A percentile compares a stretch with the other conserved stretches of the same genome.
Conservation (phyloP, 1,139 yeast species). For the Kluyveromyces marxianus region DNA sequence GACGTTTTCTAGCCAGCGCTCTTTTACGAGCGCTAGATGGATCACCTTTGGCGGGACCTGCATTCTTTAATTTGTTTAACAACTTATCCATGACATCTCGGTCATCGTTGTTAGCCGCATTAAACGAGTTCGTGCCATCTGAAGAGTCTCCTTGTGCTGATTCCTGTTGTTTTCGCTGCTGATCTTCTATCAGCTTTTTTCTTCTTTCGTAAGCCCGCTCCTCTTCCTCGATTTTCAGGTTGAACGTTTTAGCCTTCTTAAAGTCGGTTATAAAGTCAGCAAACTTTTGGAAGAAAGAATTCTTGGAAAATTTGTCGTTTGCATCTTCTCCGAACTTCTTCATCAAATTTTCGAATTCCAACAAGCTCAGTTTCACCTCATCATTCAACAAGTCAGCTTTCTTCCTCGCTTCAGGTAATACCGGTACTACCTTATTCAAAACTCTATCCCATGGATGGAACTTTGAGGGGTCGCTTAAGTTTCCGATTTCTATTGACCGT, state of each 20-base stretch:
- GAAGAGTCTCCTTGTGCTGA: constrained; percentile 8
- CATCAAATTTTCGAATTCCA: constrained; percentile 66
- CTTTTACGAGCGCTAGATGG: constrained; percentile 75
- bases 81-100: constrained; percentile 66
- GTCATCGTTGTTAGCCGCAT: constrained; percentile 27
- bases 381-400: constrained; percentile 58
- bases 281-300: constrained; percentile 61
- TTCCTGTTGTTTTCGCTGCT: constrained; percentile 25
- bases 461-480: constrained; percentile 63
- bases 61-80: constrained; percentile 64
- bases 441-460: constrained; percentile 71
- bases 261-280: constrained; percentile 58
- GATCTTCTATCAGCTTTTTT: constrained; percentile 49
- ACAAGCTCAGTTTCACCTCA: constrained; percentile 54
- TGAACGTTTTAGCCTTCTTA: constrained; percentile 57
- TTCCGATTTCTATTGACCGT: constrained; percentile 65
- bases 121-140: constrained; percentile 15
- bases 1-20: constrained; percentile 64
- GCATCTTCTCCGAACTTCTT: constrained; percentile 74
- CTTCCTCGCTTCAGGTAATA: constrained; percentile 59
- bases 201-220: constrained; percentile 58
- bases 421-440: constrained; percentile 53
- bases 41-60: constrained; percentile 66
- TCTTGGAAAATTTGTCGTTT: constrained; percentile 56
- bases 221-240: constrained; percentile 63